Evolutionary conservation across 768 basidiomycete genomes (phyloP).

Genomic region (Suillus placidus): DNA sequence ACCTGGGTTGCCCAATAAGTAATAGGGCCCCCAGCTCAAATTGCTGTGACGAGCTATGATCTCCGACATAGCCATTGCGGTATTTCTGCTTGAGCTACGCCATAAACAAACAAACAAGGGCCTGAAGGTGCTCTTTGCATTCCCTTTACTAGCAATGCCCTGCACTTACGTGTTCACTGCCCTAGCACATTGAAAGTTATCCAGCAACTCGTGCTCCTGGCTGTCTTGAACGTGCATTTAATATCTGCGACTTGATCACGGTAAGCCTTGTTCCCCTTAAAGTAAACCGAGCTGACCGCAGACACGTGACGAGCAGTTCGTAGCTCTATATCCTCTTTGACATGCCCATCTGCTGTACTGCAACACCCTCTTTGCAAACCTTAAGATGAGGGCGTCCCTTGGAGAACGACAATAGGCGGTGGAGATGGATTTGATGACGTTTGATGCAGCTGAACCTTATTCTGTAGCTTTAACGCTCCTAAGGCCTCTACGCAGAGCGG

Average conservation of each 20-base stretch:
- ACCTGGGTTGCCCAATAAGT: too few relatives aligned
- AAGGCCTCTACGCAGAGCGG: background rate
- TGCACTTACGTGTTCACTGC: background rate
- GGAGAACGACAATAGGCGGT: background rate
- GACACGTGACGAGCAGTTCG: background rate
- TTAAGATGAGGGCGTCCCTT: background rate
- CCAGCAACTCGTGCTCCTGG: background rate
- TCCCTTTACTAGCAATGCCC: background rate
- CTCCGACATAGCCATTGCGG: too few relatives aligned
- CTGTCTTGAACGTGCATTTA: background rate
- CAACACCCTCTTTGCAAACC: too few relatives aligned
- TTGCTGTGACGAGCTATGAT: too few relatives aligned
- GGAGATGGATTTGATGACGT: background rate
- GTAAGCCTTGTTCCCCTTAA: background rate
- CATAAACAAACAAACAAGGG: background rate
- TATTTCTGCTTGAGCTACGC: too few relatives aligned
- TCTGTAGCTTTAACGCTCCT: background rate
- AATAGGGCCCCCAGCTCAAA: too few relatives aligned
- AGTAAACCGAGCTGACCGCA: background rate
- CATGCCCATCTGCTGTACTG: too few relatives aligned
- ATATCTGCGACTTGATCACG: background rate
- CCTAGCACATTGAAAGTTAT: background rate
- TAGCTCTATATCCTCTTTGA: too few relatives aligned
- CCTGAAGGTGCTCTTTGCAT: background rate
- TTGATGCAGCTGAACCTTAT: background rate